These are phyloP conservation scores for Urochloa ruziziensis DNA, from an alignment of 176 grass and related monocot genomes.

Conservation along the genomic window DNA sequence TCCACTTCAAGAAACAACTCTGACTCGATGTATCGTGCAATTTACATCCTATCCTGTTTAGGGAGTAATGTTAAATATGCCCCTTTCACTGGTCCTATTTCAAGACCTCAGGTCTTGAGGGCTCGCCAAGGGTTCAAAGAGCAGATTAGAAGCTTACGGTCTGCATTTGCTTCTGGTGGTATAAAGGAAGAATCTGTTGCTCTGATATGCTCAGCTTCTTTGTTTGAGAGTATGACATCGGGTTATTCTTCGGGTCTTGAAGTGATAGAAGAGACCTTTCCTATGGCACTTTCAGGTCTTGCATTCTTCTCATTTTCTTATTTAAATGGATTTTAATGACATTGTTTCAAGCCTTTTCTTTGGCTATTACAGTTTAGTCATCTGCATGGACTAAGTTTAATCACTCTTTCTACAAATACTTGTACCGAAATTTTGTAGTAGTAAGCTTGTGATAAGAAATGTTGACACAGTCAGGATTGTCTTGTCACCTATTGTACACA, in stretches of 20 bases:
- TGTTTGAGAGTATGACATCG: conserved; percentile 83
- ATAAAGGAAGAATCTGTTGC: conserved; percentile 73
- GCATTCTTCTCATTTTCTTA: conserved; percentile 17
- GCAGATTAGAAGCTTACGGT: conserved; percentile 66
- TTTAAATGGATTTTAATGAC: conserved; percentile 10
- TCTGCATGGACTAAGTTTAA: neutral
- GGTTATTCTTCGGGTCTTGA: conserved; percentile 74
- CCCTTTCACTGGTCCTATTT: conserved; percentile 54
- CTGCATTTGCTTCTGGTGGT: conserved; percentile 40
- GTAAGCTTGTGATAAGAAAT: neutral
- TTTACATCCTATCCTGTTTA: conserved; percentile 85
- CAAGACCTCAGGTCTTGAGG: conserved; percentile 69
- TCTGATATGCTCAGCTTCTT: conserved; percentile 75
- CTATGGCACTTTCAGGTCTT: conserved; percentile 66
- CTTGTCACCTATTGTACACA: too few species aligned
- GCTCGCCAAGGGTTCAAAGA: conserved; percentile 97
- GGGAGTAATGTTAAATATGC: conserved; percentile 71
- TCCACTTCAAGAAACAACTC: conserved; percentile 45
- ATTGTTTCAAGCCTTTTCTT: conserved; percentile 3
- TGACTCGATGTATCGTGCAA: conserved; percentile 59
- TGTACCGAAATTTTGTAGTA: neutral
- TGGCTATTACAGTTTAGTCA: neutral
- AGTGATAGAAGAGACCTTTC: conserved; percentile 77
- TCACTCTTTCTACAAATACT: neutral
- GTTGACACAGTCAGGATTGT: neutral